Evolutionary conservation across 192 early-diverging fungal species (phyloP).

Genomic region (Endogone sp.): DNA sequence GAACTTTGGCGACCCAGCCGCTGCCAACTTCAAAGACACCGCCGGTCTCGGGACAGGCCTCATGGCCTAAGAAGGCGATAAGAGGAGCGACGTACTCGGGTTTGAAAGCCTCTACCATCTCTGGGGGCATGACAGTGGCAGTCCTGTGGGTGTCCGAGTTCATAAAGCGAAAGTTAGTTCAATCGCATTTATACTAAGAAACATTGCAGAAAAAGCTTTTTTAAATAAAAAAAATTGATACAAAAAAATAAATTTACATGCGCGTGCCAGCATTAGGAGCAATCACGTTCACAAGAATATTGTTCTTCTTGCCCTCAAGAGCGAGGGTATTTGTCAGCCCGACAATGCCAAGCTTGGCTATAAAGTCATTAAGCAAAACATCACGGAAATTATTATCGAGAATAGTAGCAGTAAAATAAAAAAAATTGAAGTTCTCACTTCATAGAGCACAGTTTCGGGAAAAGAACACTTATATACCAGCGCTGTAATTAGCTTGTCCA

Average conservation of each 20-base stretch:
- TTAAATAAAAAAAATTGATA: too few species aligned
- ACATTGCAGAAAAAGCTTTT: too few species aligned
- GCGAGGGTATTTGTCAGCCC: conserved; percentile 91
- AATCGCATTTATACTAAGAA: too few species aligned
- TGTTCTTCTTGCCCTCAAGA: conserved; percentile 84
- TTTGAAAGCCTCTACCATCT: conserved; percentile 93
- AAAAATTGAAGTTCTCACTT: conserved; percentile 7
- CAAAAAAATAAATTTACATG: too few species aligned
- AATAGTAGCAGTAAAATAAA: neutral
- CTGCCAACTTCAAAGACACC: conserved; percentile 95
- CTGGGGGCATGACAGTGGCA: conserved; percentile 93
- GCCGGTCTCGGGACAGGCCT: conserved; percentile 71
- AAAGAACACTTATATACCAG: neutral
- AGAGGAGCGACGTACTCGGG: conserved; percentile 95
- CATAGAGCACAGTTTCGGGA: neutral
- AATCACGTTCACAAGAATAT: conserved; percentile 93
- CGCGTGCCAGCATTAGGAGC: conserved; percentile 95
- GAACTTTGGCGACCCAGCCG: conserved; percentile 92
- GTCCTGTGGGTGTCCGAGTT: conserved; percentile 51
- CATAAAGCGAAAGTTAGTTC: too few species aligned
- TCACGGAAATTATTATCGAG: neutral
- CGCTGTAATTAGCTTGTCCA: conserved; percentile 51
- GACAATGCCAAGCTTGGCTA: conserved; percentile 89
- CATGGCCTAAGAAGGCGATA: conserved; percentile 87
- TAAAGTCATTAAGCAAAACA: conserved; percentile 76